phyloP scores from a whole-genome alignment of 495 filamentous ascomycete species.

The Talaromyces nanjingensis region DNA sequence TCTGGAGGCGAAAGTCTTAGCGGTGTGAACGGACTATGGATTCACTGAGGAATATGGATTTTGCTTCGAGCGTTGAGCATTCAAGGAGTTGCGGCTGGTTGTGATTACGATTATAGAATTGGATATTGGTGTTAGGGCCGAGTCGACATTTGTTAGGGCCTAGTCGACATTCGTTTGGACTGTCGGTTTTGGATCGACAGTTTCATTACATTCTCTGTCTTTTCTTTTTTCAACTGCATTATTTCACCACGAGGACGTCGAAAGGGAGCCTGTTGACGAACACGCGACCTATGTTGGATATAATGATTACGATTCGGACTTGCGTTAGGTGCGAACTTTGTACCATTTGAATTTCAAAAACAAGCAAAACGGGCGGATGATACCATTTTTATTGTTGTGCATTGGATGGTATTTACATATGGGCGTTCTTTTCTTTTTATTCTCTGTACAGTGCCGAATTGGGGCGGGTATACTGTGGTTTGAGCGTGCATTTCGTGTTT shows the following conservation, averaged over 20 bases:
- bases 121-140: background rate
- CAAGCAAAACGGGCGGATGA: background rate
- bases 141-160: background rate
- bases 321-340: background rate
- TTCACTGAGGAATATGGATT: background rate
- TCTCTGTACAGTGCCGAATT: conserved; percentile 1
- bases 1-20: conserved; percentile 32
- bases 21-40: background rate
- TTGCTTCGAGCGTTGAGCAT: background rate
- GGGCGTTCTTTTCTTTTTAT: background rate
- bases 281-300: background rate
- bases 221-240: background rate
- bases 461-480: background rate
- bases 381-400: background rate
- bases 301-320: background rate
- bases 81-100: background rate
- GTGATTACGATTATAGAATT: conserved; percentile 2
- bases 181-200: background rate
- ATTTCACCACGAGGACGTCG: background rate
- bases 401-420: conserved; percentile 2
- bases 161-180: background rate
- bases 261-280: background rate
- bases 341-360: background rate
- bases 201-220: background rate
- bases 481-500: conserved; percentile 2